phyloP scores from a whole-genome alignment of 768 basidiomycete species.

The Chalciporus piperatus region DNA sequence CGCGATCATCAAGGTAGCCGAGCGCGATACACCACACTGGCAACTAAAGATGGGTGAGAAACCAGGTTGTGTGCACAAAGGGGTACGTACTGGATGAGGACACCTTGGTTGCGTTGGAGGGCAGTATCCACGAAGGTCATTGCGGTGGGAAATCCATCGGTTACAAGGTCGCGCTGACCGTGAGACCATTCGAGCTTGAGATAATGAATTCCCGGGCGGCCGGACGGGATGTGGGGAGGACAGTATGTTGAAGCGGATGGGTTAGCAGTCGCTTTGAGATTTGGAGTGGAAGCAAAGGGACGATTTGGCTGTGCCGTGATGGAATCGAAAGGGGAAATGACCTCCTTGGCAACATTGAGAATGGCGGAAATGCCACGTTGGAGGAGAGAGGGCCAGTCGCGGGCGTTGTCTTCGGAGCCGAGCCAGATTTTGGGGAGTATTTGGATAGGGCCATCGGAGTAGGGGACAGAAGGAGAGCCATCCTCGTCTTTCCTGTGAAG shows the following conservation, averaged over 20 bases:
- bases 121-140: slow-evolving; percentile 82
- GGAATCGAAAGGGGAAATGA: slow-evolving; percentile 66
- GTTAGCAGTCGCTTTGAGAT: slow-evolving; percentile 42
- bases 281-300: slow-evolving; percentile 65
- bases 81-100: slow-evolving; percentile 77
- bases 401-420: slow-evolving; percentile 89
- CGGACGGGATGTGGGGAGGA: slow-evolving; percentile 62
- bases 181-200: slow-evolving; percentile 92
- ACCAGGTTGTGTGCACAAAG: slow-evolving; percentile 6
- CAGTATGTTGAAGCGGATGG: slow-evolving; percentile 53
- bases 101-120: slow-evolving; percentile 69
- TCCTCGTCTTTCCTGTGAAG: slow-evolving; percentile 68
- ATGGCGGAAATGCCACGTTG: slow-evolving; percentile 75
- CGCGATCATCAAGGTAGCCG: slow-evolving; percentile 86
- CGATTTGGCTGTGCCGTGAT: slow-evolving; percentile 48
- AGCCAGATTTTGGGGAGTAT: slow-evolving; percentile 86
- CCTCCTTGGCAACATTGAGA: slow-evolving; percentile 93
- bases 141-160: slow-evolving; percentile 72
- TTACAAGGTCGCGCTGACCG: slow-evolving; percentile 86
- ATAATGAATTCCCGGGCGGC: slow-evolving; percentile 80
- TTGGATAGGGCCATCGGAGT: slow-evolving; percentile 77
- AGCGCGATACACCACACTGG: slow-evolving; percentile 91
- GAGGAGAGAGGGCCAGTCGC: slow-evolving; percentile 70
- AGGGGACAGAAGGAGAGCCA: slow-evolving; percentile 59
- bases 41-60: slow-evolving; percentile 52